Base-by-base conservation (phyloP, 768 basidiomycete genomes). In the Phanerodontia chrysosporium region DNA sequence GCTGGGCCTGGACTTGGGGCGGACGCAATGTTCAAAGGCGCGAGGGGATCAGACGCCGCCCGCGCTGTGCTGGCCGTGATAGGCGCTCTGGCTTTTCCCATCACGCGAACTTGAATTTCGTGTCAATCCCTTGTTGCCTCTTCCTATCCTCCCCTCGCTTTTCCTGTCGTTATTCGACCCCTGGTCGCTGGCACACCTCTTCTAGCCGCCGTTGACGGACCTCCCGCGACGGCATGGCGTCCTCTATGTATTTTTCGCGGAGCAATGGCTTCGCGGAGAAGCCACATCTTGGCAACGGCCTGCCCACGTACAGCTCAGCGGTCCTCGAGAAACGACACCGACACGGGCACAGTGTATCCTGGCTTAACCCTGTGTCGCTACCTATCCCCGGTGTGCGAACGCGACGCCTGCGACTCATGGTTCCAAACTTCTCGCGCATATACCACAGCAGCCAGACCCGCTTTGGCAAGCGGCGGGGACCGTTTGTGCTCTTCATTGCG, bases 311-410 rank as follows among this genome's bases (percentile, higher is more conserved):
- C 61, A 56, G 32, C 62, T 78, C 85, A 53, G 81, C 84, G 16
- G 80, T 86, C 25, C 79, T 84, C 63, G 87, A 90, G 73, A 90
- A 90, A 73, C 76, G 81, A 69, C 75, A 77, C 59, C 76, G 77
- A 66, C 80, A 80, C 44, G 62, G 75, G 65, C 67, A 73, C 62
- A 66, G 66, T 45, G 64, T 72, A 6, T 76, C 83, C 16, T 89
- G 87, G 86, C 81, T 84, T 54, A 70, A 85, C 48, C 76, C 81
- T 30, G 65, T 89, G 46, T 80, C 80, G 39, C 62, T 90, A 44
- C 79, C 83, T 49, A 78, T 90, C 52, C 86, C 87, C 13, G 81
- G 83, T 57, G 69, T 84, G 14, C 80, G 73, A 58, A 75, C 79
- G 18, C 85, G 83, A 59, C 75, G 79, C 42, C 66, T 87, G 16